Evolutionary conservation across 1,284 basidiomycete genomes (phyloP).

Genomic region (Sanghuangporus baumii): DNA sequence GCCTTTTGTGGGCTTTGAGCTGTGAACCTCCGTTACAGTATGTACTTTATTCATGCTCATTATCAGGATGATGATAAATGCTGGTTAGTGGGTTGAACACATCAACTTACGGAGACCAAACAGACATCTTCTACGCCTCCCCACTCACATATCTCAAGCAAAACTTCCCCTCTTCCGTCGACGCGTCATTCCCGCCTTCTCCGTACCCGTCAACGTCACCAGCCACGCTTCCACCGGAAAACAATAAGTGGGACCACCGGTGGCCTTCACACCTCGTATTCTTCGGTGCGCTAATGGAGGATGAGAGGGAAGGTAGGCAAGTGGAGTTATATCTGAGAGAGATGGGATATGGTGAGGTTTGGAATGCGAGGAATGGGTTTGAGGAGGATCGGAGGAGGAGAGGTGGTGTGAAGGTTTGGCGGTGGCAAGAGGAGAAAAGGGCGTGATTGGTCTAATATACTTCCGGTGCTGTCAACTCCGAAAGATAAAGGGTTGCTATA

Average conservation of each 20-base stretch:
- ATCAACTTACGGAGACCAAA: constrained; percentile 71
- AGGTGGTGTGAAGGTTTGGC: constrained; percentile 75
- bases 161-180: constrained; percentile 61
- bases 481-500: too few relatives aligned
- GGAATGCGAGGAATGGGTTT: constrained; percentile 62
- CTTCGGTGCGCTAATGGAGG: constrained; percentile 67
- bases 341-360: constrained; percentile 65
- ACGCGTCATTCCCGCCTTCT: constrained; percentile 62
- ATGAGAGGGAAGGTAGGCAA: constrained; percentile 24
- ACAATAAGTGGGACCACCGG: constrained; percentile 50
- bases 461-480: neutral
- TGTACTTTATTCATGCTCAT: constrained; percentile 23
- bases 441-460: neutral
- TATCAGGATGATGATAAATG: too few relatives aligned
- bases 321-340: constrained; percentile 45
- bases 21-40: constrained; percentile 88
- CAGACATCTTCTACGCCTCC: constrained; percentile 75
- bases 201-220: constrained; percentile 53
- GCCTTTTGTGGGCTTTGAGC: constrained; percentile 74
- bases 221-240: constrained; percentile 28
- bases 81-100: constrained; percentile 50
- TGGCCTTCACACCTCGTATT: constrained; percentile 81
- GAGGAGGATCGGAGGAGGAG: constrained; percentile 78
- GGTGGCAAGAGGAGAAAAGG: constrained; percentile 5
- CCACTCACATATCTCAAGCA: constrained; percentile 62